Evolutionary conservation across 2,329 filamentous ascomycete species (phyloP).

Genomic region (Cordyceps militaris): DNA sequence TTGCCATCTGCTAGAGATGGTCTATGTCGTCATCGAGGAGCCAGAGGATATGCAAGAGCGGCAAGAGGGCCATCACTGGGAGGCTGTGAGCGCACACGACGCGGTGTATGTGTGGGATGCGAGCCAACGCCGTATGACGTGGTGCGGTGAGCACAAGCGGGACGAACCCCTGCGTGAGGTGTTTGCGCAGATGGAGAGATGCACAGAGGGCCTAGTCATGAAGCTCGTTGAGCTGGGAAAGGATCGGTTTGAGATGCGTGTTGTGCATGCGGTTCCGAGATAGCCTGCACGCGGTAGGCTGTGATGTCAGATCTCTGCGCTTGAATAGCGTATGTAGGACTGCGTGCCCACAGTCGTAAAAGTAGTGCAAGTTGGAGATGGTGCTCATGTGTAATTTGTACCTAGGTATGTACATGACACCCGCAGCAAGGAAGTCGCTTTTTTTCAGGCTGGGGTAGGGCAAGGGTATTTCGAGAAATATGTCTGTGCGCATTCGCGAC

Average conservation of each 20-base stretch:
- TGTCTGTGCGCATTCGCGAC: too few relatives aligned
- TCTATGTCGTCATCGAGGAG: background rate
- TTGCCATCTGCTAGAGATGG: background rate
- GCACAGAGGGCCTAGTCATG: too few relatives aligned
- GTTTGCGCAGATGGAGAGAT: background rate
- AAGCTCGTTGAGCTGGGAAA: background rate
- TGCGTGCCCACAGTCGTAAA: too few relatives aligned
- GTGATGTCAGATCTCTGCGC: too few relatives aligned
- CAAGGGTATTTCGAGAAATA: too few relatives aligned
- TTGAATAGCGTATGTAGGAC: too few relatives aligned
- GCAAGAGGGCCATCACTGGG: background rate
- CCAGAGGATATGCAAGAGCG: background rate
- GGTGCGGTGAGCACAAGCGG: background rate
- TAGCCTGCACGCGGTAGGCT: background rate
- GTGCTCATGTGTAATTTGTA: too few relatives aligned
- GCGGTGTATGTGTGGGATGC: background rate
- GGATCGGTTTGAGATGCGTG: background rate
- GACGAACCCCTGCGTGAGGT: background rate
- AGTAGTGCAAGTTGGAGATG: too few relatives aligned
- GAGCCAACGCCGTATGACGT: background rate
- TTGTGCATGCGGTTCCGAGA: background rate
- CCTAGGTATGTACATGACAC: too few relatives aligned
- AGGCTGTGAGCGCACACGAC: background rate
- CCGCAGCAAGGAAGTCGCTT: too few relatives aligned
- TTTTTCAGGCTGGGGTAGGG: too few relatives aligned